phyloP scores from a whole-genome alignment of 305 asterid genomes.

The Fraxinus nigra region DNA sequence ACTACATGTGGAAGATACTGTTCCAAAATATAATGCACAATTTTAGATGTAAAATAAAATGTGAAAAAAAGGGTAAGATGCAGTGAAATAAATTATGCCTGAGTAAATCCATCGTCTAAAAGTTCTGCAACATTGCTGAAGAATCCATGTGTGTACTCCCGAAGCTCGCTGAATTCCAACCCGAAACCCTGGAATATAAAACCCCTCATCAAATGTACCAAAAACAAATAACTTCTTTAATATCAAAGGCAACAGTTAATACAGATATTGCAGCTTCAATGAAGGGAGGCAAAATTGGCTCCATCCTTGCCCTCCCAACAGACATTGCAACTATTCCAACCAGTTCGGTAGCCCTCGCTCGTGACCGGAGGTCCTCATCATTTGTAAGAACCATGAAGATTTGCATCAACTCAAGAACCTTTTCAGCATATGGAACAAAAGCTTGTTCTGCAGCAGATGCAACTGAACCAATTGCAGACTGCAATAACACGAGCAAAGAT shows the following conservation, averaged over 20 bases:
- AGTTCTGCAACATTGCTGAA: constrained; percentile 93
- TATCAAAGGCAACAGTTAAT: constrained; percentile 26
- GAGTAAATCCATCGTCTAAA: constrained; percentile 79
- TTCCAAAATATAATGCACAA: constrained; percentile 26
- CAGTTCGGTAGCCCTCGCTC: constrained; percentile 99
- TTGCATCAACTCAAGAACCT: constrained; percentile 94
- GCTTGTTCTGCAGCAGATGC: constrained; percentile 99
- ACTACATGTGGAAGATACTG: constrained; percentile 97
- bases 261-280: constrained; percentile 95
- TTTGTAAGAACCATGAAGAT: constrained; percentile 91
- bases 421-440: constrained; percentile 87
- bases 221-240: constrained; percentile 16
- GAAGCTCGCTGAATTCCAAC: constrained; percentile 91
- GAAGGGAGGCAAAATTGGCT: constrained; percentile 83
- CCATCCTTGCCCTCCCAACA: constrained; percentile 91
- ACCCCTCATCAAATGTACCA: constrained; percentile 16
- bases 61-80: constrained; percentile 14
- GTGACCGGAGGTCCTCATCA: constrained; percentile 94
- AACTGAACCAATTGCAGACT: constrained; percentile 99
- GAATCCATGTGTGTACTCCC: constrained; percentile 99
- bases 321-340: constrained; percentile 94
- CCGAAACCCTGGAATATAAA: constrained; percentile 70
- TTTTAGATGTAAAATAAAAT: constrained; percentile 20
- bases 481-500: constrained; percentile 34
- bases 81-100: constrained; percentile 48